Evolutionary conservation across 805 yeast genomes (phyloP), one percentile per base, ranked within the genome.

Genomic region (Maudiozyma barnettii): DNA sequence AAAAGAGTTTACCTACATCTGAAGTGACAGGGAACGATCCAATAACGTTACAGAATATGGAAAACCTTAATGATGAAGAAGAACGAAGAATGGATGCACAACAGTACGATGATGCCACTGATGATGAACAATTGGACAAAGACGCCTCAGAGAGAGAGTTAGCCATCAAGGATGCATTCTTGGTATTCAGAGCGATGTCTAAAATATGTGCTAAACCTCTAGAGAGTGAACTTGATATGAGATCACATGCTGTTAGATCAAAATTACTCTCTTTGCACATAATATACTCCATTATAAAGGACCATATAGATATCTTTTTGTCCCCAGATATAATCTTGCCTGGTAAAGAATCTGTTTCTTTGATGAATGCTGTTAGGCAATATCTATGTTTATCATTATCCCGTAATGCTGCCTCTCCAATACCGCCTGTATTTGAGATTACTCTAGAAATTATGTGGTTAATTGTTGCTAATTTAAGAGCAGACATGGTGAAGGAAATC

Each of bases 401-500:
- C 1, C 78, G 95, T 63, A 93, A 95, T 67, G 95, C 97, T 0
- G 91, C 97, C 0, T 86, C 95, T 13, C 83, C 93, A 4, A 71
- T 87, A 41, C 85, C 96, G 0, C 91, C 97, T 2, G 93, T 93
- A 8, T 93, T 85, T 64, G 97, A 91, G 60, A 78, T 91, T 9
- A 81, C 95, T 4, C 74, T 91, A 38, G 98, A 93, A 65, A 90
- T 95, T 16, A 89, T 89, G 69, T 93, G 96, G 96, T 70, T 91
- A 39, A 72, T 93, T 55, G 72, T 91, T 38, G 78, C 89, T 21
- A 84, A 88, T 56, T 70, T 95, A 56, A 79, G 99, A 60, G 76
- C 84, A 13, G 93, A 85, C 55, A 89, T 93, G 71, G 91, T 90
- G 65, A 77, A 84, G 54, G 99, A 93, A 62, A 86, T 93, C 41